Evolutionary conservation across 164 flowering plant species (phyloP), one percentile per base, ranked within the genome.

Genomic region (Piper longum): DNA sequence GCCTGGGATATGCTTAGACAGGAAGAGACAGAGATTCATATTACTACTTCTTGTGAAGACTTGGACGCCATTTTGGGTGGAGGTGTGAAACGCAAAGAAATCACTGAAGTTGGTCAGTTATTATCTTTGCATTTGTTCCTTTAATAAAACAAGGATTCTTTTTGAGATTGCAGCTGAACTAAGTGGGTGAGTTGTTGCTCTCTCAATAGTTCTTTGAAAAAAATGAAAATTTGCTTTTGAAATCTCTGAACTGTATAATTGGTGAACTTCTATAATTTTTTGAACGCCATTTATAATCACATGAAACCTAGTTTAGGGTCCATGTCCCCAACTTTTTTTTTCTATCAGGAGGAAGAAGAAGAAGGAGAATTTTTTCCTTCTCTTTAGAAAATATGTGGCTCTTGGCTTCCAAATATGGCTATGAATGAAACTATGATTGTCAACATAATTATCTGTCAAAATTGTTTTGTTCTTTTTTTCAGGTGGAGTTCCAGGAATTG

Each of bases 401-500:
- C 14, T 48, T 48, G 52, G 52, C 14, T 12, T 48, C 52, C 52
- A 3, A 26, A 5, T 48, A 14, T 14, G 11, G 14, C 14, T 12
- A 5, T 48, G 52, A 44, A 44, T 57, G 19, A n/a, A 55, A 55
- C 19, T 57, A 12, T 36, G 2, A 18, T 26, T 13, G 39, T 58
- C n/a, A 55, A 56, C 64, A 43, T 5, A 61, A 26, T 64, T 64
- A 43, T 64, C 40, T 69, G 56, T 11, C 64, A 54, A 9, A 12
- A 63, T 66, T 67, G 60, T 64, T 64, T 43, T 70, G 65, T 62
- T 26, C 74, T 43, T 44, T 71, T 71, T 59, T 75, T 62, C 75
- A 93, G 98, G 98, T 80, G 98, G 98, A 64, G 85, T 90, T 18
- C 97, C 98, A 14, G 98, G 98, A 57, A 90, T 93, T 63, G 98